These are phyloP conservation scores for Tulasnella sp. DNA, from an alignment of 768 basidiomycete species.

Conservation along the genomic window DNA sequence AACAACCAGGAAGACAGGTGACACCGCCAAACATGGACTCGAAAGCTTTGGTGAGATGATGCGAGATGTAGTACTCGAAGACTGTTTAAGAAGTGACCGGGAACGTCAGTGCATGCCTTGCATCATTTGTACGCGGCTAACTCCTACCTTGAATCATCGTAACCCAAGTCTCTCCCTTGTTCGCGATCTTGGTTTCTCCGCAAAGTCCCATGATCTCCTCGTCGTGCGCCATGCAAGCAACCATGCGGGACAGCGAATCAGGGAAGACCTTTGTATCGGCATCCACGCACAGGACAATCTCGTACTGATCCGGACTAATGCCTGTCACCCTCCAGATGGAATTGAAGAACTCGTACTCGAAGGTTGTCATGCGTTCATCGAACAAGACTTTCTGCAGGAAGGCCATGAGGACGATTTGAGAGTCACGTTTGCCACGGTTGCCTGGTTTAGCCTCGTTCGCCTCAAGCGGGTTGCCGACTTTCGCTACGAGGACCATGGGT, in stretches of 20 bases:
- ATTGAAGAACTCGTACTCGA: conserved; percentile 99
- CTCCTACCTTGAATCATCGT: conserved; percentile 98
- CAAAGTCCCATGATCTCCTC: conserved; percentile 99
- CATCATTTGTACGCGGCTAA: background rate
- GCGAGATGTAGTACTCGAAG: conserved; percentile 99
- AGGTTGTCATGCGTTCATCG: conserved; percentile 99
- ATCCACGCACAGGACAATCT: conserved; percentile 93
- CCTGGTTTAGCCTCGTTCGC: conserved; percentile 90
- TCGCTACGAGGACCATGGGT: conserved; percentile 94
- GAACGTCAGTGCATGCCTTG: background rate
- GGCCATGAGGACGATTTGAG: conserved; percentile 95
- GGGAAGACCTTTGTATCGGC: conserved; percentile 99
- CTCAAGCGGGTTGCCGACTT: conserved; percentile 92
- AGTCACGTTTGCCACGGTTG: conserved; percentile 98
- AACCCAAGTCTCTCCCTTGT: conserved; percentile 97
- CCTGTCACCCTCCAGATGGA: conserved; percentile 95
- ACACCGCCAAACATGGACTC: conserved; percentile 99
- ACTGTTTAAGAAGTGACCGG: conserved; percentile 54
- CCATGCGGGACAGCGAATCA: conserved; percentile 95
- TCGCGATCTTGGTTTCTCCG: conserved; percentile 99
- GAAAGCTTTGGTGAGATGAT: conserved; percentile 98
- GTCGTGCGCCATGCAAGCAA: conserved; percentile 94
- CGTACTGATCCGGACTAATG: conserved; percentile 93
- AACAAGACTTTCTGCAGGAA: conserved; percentile 99
- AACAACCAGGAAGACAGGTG: conserved; percentile 98